Percentiles rank a stretch among this genome's conserved stretches.
Conservation (phyloP, 148 eudicot genomes). For the Talinum fruticosum region DNA sequence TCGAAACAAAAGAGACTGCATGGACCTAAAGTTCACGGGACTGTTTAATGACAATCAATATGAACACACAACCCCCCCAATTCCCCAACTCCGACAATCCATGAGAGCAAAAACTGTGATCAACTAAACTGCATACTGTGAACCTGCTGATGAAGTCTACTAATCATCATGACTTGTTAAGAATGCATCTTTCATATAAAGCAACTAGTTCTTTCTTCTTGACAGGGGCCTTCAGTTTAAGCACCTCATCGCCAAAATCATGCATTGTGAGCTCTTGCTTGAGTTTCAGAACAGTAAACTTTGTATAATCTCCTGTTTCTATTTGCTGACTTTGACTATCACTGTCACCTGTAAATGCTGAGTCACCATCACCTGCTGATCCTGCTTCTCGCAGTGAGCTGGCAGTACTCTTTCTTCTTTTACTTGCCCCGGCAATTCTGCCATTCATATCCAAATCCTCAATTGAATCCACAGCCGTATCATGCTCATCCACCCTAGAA, state of each 20-base stretch:
- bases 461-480: conserved; percentile 52
- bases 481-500: conserved; percentile 60
- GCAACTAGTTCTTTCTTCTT: conserved; percentile 75
- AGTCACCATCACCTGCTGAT: conserved; percentile 66
- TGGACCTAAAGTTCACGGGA: no score
- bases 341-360: conserved; percentile 51
- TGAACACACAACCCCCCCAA: background rate
- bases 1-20: background rate
- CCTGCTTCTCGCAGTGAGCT: conserved; percentile 6
- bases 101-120: background rate
- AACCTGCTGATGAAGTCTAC: background rate
- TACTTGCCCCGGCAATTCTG: conserved; percentile 38
- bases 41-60: background rate
- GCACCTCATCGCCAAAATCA: conserved; percentile 78
- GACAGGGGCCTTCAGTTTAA: conserved; percentile 65
- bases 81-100: background rate
- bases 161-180: conserved; percentile 43
- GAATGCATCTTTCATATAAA: conserved; percentile 71
- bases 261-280: conserved; percentile 75
- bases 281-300: conserved; percentile 70
- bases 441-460: conserved; percentile 48
- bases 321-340: conserved; percentile 49
- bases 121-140: background rate
- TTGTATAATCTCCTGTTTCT: conserved; percentile 56
- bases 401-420: conserved; percentile 64